Base-by-base conservation (phyloP, 202 grass and related monocot genomes). In the Bolboschoenoplectus hybrid region DNA sequence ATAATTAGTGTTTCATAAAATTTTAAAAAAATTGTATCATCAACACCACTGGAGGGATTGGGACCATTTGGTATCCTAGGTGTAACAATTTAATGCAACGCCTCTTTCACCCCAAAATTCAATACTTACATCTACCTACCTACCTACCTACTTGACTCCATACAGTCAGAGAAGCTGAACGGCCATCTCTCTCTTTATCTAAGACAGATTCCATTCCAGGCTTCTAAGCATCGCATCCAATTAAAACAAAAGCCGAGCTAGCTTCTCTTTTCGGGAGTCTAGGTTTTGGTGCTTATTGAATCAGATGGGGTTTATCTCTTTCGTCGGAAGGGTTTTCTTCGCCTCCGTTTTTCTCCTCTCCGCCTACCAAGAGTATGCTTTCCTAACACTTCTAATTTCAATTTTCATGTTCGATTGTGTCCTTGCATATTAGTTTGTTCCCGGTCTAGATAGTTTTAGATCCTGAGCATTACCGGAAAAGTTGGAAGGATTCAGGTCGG, bases 311-410 rank as follows among this genome's bases (percentile, higher is more conserved):
- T 87, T 87, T 20, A 13, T 87, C 10, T 87, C 86, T 13, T 87
- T 87, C 64, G 86, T 71, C 40, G 86, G 86, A 46, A 82, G 86
- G 75, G 86, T 87, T 26, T 41, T 87, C 36, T 87, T 87, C 64
- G 86, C 86, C 86, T 87, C 78, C 76, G 32, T 81, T 71, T 87
- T 87, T 32, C 75, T 87, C 63, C 64, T 87, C 62, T 82, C 78
- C 40, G 86, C 78, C 46, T 87, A 87, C 50, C 86, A 82, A 43
- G 78, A 87, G 86, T 82, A 69, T 50, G 85, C 39, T 20, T 19
- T 14, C 26, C 38, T 85, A 12, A 51, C n/a, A 36, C 7, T 47
- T 36, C 20, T 20, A 36, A 53, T 84, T 56, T 70, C 13, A 39
- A n/a, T 84, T 53, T 71, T 35, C 34, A 9, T 13, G 36, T 65